Base-by-base conservation (phyloP, 2,329 filamentous ascomycete species). In the Colletotrichum abscissum region DNA sequence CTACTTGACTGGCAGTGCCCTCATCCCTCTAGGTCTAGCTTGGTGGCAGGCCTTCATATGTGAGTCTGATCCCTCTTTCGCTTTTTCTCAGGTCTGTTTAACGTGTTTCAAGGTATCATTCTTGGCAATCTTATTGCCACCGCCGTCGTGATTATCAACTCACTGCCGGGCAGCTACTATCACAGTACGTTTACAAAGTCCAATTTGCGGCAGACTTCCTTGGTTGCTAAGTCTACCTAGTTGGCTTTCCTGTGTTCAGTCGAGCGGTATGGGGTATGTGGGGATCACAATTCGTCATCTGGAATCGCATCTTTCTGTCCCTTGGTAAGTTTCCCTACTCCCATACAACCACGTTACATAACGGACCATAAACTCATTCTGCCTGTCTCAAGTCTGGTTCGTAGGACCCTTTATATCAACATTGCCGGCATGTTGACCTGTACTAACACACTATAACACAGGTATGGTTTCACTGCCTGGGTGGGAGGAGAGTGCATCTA, bases 401-500 rank as follows among this genome's bases (percentile, higher is more conserved):
- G 63, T 49, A 65, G 14, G 54, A 33, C 33, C 33, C 33, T 11
- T 33, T 0, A 33, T 55, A 3, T 33, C 35, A 24, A 28, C 22
- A 38, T 42, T 42, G 14, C 38, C 33, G 19, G 5, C 19, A 57
- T 59, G 26, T 30, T 30, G 11, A 35, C 12, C 5, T 49, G 7
- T 49, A 70, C 76, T 76, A 5, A 33, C 16, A 35, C n/a, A 9
- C 35, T 52, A 8, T 5, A 57, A 57, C 57, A 52, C 30, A 82
- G 82, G 82, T 84, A 84, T 65, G 84, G 81, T 19, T 85, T 86
- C 69, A 84, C 86, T 64, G 82, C 84, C 5, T 87, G 84, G 83
- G 82, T 86, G 54, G 86, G 86, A 14, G 85, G 85, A 3, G 80
- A 85, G 76, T 86, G 84, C 62, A 74, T 86, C 67, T 85, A 86